Percentiles rank a stretch among this genome's conserved stretches.
Conservation (phyloP, 305 asterid genomes). For the Euphrasia arctica region DNA sequence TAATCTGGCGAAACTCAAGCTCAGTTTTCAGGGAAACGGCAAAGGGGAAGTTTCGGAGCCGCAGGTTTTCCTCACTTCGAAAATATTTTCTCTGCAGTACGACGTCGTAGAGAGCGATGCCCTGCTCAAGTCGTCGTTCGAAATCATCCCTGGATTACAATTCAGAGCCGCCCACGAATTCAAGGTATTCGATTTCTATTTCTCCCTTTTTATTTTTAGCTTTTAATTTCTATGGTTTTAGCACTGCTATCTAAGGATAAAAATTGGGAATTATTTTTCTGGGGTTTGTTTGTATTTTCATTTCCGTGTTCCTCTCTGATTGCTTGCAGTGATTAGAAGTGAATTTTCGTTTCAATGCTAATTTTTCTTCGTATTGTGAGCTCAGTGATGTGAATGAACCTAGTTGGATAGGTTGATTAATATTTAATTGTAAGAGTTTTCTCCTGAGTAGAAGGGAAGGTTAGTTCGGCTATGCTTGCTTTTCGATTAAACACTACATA, state of each 20-base stretch:
- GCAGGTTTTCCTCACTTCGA: conserved; percentile 51
- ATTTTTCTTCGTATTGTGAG: not conserved
- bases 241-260: too few relatives aligned
- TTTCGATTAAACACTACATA: not conserved
- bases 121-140: conserved; percentile 49
- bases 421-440: not conserved
- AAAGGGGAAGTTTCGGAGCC: conserved; percentile 65
- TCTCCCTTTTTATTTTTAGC: too few relatives aligned
- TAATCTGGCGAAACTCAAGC: conserved; percentile 48
- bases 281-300: not conserved
- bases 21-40: conserved; percentile 54
- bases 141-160: too few relatives aligned
- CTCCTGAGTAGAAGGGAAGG: not conserved
- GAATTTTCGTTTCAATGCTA: conserved; percentile 1
- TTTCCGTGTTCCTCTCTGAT: too few relatives aligned
- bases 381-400: not conserved
- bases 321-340: not conserved
- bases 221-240: not conserved
- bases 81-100: conserved; percentile 50
- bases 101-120: conserved; percentile 67
- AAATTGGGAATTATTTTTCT: not conserved
- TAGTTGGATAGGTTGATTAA: conserved; percentile 3
- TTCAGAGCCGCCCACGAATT: too few relatives aligned
- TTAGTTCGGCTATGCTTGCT: not conserved
- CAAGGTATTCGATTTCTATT: too few relatives aligned